phyloP scores from a whole-genome alignment of 805 yeast genomes.

The Peterozyma xylosa region DNA sequence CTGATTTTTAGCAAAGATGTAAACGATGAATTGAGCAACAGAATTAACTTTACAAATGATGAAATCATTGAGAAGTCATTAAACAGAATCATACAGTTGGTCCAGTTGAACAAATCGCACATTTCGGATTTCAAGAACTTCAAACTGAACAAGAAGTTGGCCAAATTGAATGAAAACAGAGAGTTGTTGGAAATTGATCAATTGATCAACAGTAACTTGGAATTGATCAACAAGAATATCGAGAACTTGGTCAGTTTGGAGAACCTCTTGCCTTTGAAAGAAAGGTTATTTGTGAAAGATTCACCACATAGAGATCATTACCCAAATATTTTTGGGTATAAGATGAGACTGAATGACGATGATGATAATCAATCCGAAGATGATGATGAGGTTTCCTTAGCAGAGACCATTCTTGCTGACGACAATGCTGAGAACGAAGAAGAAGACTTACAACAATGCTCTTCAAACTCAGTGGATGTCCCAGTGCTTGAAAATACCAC shows the following conservation, averaged over 20 bases:
- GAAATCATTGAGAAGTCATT: not conserved
- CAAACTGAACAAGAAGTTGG: not conserved
- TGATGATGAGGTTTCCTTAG: conserved; percentile 7
- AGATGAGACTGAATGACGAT: conserved; percentile 12
- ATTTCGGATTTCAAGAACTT: not conserved
- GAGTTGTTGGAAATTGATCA: conserved; percentile 1
- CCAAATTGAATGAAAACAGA: conserved; percentile 2
- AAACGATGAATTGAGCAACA: conserved; percentile 17
- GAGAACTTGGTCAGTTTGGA: conserved; percentile 26
- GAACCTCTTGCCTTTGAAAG: conserved; percentile 23
- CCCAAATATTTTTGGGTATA: conserved; percentile 27
- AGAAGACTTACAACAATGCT: not conserved
- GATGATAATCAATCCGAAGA: conserved; percentile 4
- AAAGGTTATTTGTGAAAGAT: conserved; percentile 25
- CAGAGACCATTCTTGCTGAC: conserved; percentile 13
- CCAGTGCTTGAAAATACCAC: no score
- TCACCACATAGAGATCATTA: conserved; percentile 36
- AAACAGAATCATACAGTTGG: not conserved
- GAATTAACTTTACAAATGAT: conserved; percentile 17
- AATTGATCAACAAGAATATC: conserved; percentile 17
- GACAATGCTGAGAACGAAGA: conserved; percentile 7
- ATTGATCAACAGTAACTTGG: conserved; percentile 8
- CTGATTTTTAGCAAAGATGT: conserved; percentile 19
- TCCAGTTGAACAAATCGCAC: not conserved
- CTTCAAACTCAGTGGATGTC: not conserved